Evolutionary conservation across 805 yeast genomes (phyloP).

Genomic region (Scheffersomyces amazonensis): DNA sequence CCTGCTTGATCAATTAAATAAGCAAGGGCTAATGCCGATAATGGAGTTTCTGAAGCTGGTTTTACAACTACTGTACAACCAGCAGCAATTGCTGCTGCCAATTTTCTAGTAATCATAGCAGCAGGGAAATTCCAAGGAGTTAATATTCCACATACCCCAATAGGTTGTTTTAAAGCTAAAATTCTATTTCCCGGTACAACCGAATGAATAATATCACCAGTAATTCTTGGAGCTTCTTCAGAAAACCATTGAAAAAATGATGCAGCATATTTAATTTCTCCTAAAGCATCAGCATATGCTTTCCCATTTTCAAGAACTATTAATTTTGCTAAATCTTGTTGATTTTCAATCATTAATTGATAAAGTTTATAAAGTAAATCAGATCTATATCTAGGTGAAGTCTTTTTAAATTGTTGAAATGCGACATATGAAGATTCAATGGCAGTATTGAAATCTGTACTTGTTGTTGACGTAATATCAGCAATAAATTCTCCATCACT

Average conservation of each 20-base stretch:
- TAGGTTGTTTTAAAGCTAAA: slow-evolving; percentile 65
- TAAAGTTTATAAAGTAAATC: slow-evolving; percentile 51
- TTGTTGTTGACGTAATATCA: slow-evolving; percentile 53
- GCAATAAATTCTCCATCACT: slow-evolving; percentile 42
- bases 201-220: slow-evolving; percentile 67
- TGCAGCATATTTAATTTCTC: slow-evolving; percentile 66
- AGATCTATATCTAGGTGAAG: slow-evolving; percentile 57
- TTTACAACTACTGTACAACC: slow-evolving; percentile 77
- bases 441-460: slow-evolving; percentile 49
- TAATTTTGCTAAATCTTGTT: slow-evolving; percentile 62
- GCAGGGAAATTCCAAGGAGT: slow-evolving; percentile 87
- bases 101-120: slow-evolving; percentile 73
- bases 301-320: slow-evolving; percentile 75
- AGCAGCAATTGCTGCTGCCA: slow-evolving; percentile 76
- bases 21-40: slow-evolving; percentile 68
- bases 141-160: slow-evolving; percentile 75
- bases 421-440: slow-evolving; percentile 54
- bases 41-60: slow-evolving; percentile 77
- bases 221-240: slow-evolving; percentile 71
- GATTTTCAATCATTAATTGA: slow-evolving; percentile 52
- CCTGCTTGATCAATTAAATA: slow-evolving; percentile 64
- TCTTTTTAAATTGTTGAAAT: slow-evolving; percentile 48
- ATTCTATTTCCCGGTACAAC: slow-evolving; percentile 48
- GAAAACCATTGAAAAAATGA: slow-evolving; percentile 89
- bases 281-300: slow-evolving; percentile 65